A percentile compares a stretch with the other conserved stretches of the same genome.
phyloP scores from a whole-genome alignment of 441 rosid species.

The Populus trichocarpa region DNA sequence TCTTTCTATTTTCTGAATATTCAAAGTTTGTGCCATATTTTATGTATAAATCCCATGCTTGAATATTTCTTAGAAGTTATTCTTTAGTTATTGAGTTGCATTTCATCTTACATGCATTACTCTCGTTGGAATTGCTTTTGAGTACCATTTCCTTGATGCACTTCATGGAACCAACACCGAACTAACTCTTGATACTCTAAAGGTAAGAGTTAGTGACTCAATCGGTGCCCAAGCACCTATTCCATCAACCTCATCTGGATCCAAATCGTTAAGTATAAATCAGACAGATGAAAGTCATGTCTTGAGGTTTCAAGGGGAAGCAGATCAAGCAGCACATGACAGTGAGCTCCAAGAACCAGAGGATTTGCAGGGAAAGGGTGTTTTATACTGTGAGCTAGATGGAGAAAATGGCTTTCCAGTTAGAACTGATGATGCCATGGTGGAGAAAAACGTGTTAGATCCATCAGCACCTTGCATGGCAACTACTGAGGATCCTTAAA shows the following conservation, averaged over 20 bases:
- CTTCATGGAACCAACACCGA: neutral
- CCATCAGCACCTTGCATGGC: conserved; percentile 8
- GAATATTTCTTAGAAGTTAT: neutral
- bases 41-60: neutral
- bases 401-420: conserved; percentile 32
- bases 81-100: neutral
- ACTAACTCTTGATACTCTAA: conserved; percentile 5
- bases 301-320: conserved; percentile 13
- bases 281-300: conserved; percentile 15
- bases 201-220: conserved; percentile 40
- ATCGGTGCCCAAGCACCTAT: conserved; percentile 12
- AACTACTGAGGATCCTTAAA: conserved; percentile 13
- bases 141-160: neutral
- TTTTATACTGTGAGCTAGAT: conserved; percentile 38
- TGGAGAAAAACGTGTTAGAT: conserved; percentile 17
- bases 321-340: conserved; percentile 18
- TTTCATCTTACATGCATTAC: neutral
- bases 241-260: conserved; percentile 26
- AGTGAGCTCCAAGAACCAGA: conserved; percentile 22
- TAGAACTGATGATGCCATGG: conserved; percentile 26
- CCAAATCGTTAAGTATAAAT: conserved; percentile 22
- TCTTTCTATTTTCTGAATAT: neutral
- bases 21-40: neutral
- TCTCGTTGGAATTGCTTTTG: neutral
- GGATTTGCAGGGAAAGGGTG: conserved; percentile 34